Base-by-base conservation (phyloP, 2,329 filamentous ascomycete genomes). In the Pestalotiopsis fici region DNA sequence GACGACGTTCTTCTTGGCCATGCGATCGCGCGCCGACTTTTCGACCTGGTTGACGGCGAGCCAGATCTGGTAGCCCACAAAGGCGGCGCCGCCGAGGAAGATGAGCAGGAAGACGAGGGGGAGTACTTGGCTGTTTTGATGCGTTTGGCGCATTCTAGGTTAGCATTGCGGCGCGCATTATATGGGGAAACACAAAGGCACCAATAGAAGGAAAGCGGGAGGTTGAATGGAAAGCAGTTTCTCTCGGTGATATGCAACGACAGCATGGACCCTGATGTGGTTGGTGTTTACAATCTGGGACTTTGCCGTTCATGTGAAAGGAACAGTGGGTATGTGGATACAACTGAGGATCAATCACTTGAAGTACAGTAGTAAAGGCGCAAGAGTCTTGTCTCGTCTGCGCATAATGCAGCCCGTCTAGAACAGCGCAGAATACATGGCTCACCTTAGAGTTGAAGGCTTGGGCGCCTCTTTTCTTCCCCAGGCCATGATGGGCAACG, bases 1-100 rank as follows among this genome's bases (percentile, higher is more conserved):
- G 54, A 89, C 83, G 66, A 95, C 87, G 77, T 94, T 91, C 82
- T 91, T 92, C 81, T 88, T 88, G 77, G 90, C 89, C 87, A 94
- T 92, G 75, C 88, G 88, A 79, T 91, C 85, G 61, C 86, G 87
- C 59, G 91, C 91, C 67, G 87, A 85, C 68, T 88, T 83, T 69
- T 88, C 86, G 73, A 95, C 90, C 78, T 92, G 86, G 79, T 83
- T 85, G 66, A 87, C 84, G 79, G 89, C 89, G 65, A 91, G 79
- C 80, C 92, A 94, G 77, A 94, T 86, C 69, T 93, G 90, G 79
- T 93, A 94, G 69, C 87, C 86, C 67, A 95, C 83, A 80, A 88
- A 93, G 66, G 84, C 90, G 59, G 86, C 77, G 65, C 82, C 85
- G 69, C 79, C 85, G 31, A 93, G 76, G 64, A 91, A 73, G 69